Evolutionary conservation across 345 rosid genomes (phyloP), one percentile per base, ranked within the genome.

Genomic region (Citrus maxima): DNA sequence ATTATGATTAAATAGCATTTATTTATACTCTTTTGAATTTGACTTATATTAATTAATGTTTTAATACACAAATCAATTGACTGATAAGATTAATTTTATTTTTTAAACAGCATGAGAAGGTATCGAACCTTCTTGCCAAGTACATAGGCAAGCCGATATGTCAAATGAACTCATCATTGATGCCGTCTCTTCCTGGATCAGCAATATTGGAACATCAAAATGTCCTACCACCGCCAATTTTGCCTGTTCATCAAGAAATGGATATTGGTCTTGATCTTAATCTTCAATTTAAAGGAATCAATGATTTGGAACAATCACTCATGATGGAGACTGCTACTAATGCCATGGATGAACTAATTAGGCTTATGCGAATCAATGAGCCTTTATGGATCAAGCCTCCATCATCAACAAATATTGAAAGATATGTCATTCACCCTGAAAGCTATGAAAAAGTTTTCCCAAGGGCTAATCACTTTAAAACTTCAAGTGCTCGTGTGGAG

Each of bases 301-400:
- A 85, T 6, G 85, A 79, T 0, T 40, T 79, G 80, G 94, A 92
- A 35, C 84, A 80, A 79, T 40, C 49, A 6, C 24, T 77, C 30
- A 82, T 88, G 85, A 32, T 72, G n/a, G 84, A 88, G 80, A 83
- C 80, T 19, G 94, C 91, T 4, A 70, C 85, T 24, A 54, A 12
- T 60, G 96, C 94, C 24, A 64, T 84, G 74, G 90, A 89, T 24
- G 97, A 94, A 77, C 70, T 94, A 55, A 74, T 86, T 5, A 86
- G 68, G 76, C 86, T 92, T 35, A 24, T 89, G 73, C 70, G 56
- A 8, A 54, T 72, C 16, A 73, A 89, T 30, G 92, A 90, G 37
- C 91, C 85, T 10, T 66, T 92, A 49, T 93, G 98, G 98, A 77
- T 84, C 16, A 86, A 76, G 77, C 74, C 90, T 5, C 34, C 82